phyloP scores from a whole-genome alignment of 805 yeast genomes.

The Candida schatavii region DNA sequence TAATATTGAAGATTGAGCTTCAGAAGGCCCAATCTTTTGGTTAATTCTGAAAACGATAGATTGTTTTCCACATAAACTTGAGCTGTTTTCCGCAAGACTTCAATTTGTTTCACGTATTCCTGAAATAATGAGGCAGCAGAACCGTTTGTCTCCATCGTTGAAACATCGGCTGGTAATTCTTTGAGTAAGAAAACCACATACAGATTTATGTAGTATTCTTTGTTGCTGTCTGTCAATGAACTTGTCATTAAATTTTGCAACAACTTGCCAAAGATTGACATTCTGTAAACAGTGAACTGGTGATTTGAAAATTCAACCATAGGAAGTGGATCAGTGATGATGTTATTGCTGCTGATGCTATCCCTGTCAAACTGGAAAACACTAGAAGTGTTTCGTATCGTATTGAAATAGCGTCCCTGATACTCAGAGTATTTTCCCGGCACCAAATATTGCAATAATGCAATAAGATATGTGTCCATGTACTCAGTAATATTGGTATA shows the following conservation, averaged over 20 bases:
- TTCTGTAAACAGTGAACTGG: slow-evolving; percentile 18
- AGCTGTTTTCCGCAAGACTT: slow-evolving; percentile 13
- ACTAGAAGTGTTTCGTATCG: slow-evolving; percentile 14
- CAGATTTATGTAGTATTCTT: slow-evolving; percentile 15
- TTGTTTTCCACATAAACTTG: slow-evolving; percentile 10
- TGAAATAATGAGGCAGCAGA: slow-evolving; percentile 17
- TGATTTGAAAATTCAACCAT: slow-evolving; percentile 15
- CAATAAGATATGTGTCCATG: slow-evolving; percentile 19
- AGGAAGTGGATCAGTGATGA: slow-evolving; percentile 7
- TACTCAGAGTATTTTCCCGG: slow-evolving; percentile 25
- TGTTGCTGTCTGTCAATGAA: slow-evolving; percentile 10
- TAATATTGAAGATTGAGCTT: slow-evolving; percentile 18
- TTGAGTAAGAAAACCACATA: slow-evolving; percentile 1
- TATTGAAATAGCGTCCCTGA: slow-evolving; percentile 18
- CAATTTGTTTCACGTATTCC: slow-evolving; percentile 1
- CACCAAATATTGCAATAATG: slow-evolving; percentile 24
- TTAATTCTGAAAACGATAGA: slow-evolving; percentile 17
- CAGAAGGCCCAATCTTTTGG: slow-evolving; percentile 27
- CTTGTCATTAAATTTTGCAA: slow-evolving; percentile 17
- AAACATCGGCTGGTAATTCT: background rate
- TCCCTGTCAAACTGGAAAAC: slow-evolving; percentile 17
- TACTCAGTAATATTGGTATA: slow-evolving; percentile 18
- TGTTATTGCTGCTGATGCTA: no score
- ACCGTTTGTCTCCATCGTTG: background rate
- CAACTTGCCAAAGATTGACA: slow-evolving; percentile 17